A percentile compares a stretch with the other conserved stretches of the same genome.
phyloP scores from a whole-genome alignment of 1,284 basidiomycete genomes.

The Pascua sp. region DNA sequence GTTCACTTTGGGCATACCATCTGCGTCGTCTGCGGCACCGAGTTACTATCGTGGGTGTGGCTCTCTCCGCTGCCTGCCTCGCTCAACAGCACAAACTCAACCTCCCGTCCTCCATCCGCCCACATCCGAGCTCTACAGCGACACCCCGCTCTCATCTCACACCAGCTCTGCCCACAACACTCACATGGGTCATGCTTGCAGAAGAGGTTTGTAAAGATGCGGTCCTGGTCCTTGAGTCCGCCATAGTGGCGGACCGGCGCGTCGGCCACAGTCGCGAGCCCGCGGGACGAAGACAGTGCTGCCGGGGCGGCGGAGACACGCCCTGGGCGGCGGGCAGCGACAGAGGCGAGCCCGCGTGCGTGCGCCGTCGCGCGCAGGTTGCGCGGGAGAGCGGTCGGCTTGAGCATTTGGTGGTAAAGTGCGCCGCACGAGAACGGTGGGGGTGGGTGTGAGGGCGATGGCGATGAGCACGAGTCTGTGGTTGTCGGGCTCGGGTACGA shows the following conservation, averaged over 20 bases:
- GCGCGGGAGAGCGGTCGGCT: slow-evolving; percentile 6
- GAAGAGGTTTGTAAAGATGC: slow-evolving; percentile 84
- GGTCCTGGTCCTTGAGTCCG: slow-evolving; percentile 88
- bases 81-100: neutral
- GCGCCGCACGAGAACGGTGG: too few species aligned
- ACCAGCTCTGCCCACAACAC: neutral
- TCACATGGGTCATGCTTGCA: slow-evolving; percentile 76
- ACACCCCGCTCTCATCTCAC: neutral
- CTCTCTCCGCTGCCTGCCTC: neutral
- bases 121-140: too few species aligned
- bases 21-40: too few species aligned
- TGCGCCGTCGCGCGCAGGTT: slow-evolving; percentile 1
- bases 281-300: too few species aligned
- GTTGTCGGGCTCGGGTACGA: too few species aligned
- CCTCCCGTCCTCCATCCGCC: neutral
- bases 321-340: neutral
- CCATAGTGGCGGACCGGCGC: slow-evolving; percentile 81
- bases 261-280: slow-evolving; percentile 67
- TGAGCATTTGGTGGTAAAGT: too few species aligned
- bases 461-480: too few species aligned
- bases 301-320: slow-evolving; percentile 10
- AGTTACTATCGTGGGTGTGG: too few species aligned
- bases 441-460: too few species aligned
- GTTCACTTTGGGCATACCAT: too few species aligned
- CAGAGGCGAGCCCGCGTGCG: neutral